phyloP scores from a whole-genome alignment of 306 rosid species.

The Calophaca sinica region DNA sequence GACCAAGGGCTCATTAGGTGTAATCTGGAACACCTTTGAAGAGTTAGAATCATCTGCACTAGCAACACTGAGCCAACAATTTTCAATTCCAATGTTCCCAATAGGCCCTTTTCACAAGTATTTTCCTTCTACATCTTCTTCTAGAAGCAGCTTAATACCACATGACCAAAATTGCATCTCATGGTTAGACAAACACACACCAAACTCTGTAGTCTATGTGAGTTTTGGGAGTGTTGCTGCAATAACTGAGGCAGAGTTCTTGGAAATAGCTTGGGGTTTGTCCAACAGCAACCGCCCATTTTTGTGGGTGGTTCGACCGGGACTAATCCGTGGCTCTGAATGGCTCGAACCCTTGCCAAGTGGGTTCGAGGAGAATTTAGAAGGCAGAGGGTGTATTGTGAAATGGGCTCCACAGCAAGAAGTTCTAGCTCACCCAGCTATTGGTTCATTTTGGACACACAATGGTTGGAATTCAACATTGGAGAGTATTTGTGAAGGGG shows the following conservation, averaged over 20 bases:
- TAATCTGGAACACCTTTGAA: constrained; percentile 66
- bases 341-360: constrained; percentile 56
- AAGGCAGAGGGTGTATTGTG: constrained; percentile 54
- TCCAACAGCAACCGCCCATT: constrained; percentile 59
- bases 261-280: constrained; percentile 66
- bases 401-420: constrained; percentile 78
- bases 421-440: constrained; percentile 54
- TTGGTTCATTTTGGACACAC: constrained; percentile 69
- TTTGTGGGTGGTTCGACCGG: constrained; percentile 68
- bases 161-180: constrained; percentile 57
- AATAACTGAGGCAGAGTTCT: constrained; percentile 43
- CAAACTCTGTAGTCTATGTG: constrained; percentile 60
- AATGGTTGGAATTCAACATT: constrained; percentile 73
- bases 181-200: constrained; percentile 55
- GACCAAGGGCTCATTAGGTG: constrained; percentile 51
- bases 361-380: constrained; percentile 49
- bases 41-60: constrained; percentile 56
- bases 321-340: constrained; percentile 48
- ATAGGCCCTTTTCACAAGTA: constrained; percentile 70
- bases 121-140: constrained; percentile 22
- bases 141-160: constrained; percentile 46
- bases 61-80: constrained; percentile 18
- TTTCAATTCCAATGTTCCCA: constrained; percentile 58
- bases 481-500: constrained; percentile 64
- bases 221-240: constrained; percentile 65